phyloP scores from a whole-genome alignment of 1,284 basidiomycete genomes.

The Rhodotorula sp. region DNA sequence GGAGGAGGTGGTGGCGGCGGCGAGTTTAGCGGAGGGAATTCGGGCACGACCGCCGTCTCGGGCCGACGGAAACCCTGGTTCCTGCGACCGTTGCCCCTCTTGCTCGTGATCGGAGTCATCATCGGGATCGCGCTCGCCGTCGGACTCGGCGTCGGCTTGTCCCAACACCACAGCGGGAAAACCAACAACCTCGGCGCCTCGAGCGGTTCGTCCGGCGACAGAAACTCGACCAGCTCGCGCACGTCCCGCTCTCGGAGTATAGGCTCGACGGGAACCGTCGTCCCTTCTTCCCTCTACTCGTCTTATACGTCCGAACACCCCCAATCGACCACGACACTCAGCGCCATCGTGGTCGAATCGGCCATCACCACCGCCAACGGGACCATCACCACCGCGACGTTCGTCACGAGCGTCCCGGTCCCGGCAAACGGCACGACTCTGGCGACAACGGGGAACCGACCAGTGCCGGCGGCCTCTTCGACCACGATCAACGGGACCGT shows the following conservation, averaged over 20 bases:
- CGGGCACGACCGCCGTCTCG: conserved; percentile 23
- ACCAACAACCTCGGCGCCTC: neutral
- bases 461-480: conserved; percentile 21
- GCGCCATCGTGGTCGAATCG: neutral
- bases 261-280: conserved; percentile 30
- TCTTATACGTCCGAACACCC: conserved; percentile 26
- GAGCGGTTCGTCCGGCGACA: neutral
- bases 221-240: conserved; percentile 3
- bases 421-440: conserved; percentile 17
- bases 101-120: conserved; percentile 22
- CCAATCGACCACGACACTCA: neutral
- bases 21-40: conserved; percentile 4
- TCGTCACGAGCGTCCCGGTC: conserved; percentile 9
- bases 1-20: conserved; percentile 1
- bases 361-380: neutral
- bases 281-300: conserved; percentile 35
- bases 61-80: conserved; percentile 25
- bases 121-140: conserved; percentile 36
- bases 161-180: neutral
- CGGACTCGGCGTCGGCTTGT: conserved; percentile 36
- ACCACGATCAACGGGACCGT: conserved; percentile 20
- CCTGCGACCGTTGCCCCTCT: conserved; percentile 29
- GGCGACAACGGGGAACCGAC: conserved; percentile 31
- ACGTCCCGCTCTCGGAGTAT: conserved; percentile 2
- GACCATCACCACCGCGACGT: neutral